Base-by-base conservation (phyloP, 371 early-diverging fungal species). In the Dichotomocladium elegans region DNA sequence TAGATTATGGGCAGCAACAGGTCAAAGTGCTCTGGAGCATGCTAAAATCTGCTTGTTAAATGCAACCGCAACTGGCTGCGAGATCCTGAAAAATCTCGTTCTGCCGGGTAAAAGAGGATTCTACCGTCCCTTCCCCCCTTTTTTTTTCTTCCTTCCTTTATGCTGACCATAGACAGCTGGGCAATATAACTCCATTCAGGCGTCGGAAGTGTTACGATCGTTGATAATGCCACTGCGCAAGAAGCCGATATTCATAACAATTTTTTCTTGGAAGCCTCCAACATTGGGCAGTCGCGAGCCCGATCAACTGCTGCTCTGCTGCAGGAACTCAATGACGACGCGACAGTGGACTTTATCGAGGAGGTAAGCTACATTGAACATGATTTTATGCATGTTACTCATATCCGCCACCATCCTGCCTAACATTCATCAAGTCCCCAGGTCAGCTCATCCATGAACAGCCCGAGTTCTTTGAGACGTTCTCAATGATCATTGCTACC, bases 71-170 rank as follows among this genome's bases (percentile, higher is more conserved):
- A 85, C 88, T 11, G 95, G 93, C 3, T 86, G 94, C 28, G 98
- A 98, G 60, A 80, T 86, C 19, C 74, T 98, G 29, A 98, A 98
- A 69, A 96, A 98, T 62, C 78, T 98, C 19, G 84, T 96, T 22
- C 79, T 98, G 44, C 95, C 98, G 63, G 96, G 98, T 90, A 83
- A n/a, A n/a, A 55, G 11, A 11, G 4, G 17, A 17, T 47, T 31
- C 4, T 27, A 12, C 14, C n/a, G n/a, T n/a, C n/a, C n/a, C n/a
- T n/a, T n/a, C n/a, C n/a, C n/a, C n/a, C n/a, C n/a, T n/a, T n/a
- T n/a, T n/a, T n/a, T n/a, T n/a, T n/a, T n/a, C n/a, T n/a, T n/a
- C n/a, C n/a, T n/a, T n/a, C n/a, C n/a, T n/a, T n/a, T n/a, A n/a
- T n/a, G n/a, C n/a, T n/a, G n/a, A n/a, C n/a, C n/a, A n/a, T n/a